Conservation (phyloP, 345 rosid species). For the Brassica carinata region DNA sequence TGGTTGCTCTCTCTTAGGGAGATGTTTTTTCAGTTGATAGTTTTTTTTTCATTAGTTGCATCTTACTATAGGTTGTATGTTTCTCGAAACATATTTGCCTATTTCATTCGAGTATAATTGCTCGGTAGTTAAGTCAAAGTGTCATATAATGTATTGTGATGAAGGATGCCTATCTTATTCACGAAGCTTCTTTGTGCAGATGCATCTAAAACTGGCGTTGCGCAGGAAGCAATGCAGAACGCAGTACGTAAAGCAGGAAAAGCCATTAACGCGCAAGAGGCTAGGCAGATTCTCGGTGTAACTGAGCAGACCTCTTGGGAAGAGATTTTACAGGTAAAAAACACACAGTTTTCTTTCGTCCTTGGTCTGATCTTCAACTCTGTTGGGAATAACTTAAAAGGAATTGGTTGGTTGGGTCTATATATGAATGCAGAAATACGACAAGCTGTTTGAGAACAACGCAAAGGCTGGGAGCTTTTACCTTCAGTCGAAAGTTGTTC, state of each 20-base stretch:
- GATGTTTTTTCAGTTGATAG: background rate
- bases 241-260: conserved; percentile 64
- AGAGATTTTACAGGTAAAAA: conserved; percentile 64
- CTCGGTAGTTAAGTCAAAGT: background rate
- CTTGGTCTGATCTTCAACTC: background rate
- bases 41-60: background rate
- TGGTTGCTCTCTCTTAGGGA: background rate
- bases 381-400: background rate
- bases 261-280: conserved; percentile 79
- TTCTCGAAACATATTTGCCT: background rate
- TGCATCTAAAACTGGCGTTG: conserved; percentile 81
- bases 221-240: conserved; percentile 77
- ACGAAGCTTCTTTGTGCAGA: conserved; percentile 45
- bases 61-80: background rate
- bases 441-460: conserved; percentile 69
- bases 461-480: conserved; percentile 87
- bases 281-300: conserved; percentile 92
- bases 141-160: background rate
- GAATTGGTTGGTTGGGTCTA: conserved; percentile 28
- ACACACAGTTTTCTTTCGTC: conserved; percentile 2
- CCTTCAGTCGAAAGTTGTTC: conserved; percentile 88
- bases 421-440: conserved; percentile 63
- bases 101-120: background rate
- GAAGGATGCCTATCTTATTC: conserved; percentile 10
- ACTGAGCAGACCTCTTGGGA: conserved; percentile 71